These are phyloP conservation scores for Curvularia hawaiiensis DNA, from an alignment of 2,329 filamentous ascomycete genomes.

Conservation along the genomic window DNA sequence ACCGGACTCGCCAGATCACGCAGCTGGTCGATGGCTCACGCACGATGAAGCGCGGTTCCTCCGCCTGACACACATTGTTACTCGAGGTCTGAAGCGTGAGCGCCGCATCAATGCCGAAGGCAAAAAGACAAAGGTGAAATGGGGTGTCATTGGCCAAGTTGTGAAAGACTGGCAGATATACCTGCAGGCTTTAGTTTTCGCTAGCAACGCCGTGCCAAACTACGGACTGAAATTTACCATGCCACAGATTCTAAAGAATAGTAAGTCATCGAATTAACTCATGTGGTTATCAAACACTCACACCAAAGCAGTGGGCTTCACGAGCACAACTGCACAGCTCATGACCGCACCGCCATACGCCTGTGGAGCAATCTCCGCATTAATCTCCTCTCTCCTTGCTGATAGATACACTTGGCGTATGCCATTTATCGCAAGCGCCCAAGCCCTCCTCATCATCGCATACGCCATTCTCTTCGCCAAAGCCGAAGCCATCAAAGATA, in stretches of 20 bases:
- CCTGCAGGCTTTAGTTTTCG: slow-evolving; percentile 49
- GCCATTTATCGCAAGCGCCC: slow-evolving; percentile 26
- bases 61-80: slow-evolving; percentile 28
- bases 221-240: slow-evolving; percentile 46
- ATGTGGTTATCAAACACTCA: neutral
- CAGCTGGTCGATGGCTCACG: slow-evolving; percentile 57
- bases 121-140: slow-evolving; percentile 22
- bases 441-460: slow-evolving; percentile 44
- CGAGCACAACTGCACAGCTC: slow-evolving; percentile 30
- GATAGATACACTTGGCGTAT: slow-evolving; percentile 30
- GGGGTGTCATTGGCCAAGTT: slow-evolving; percentile 41
- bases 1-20: slow-evolving; percentile 66
- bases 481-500: slow-evolving; percentile 43
- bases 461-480: slow-evolving; percentile 55
- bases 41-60: slow-evolving; percentile 53
- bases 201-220: slow-evolving; percentile 28
- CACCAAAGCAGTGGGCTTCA: slow-evolving; percentile 28
- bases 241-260: slow-evolving; percentile 20
- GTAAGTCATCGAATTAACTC: neutral
- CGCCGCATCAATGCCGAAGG: slow-evolving; percentile 19
- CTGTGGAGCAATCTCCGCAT: slow-evolving; percentile 27
- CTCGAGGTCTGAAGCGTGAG: slow-evolving; percentile 19
- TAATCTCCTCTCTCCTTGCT: slow-evolving; percentile 22
- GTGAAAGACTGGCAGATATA: slow-evolving; percentile 57
- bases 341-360: slow-evolving; percentile 33